Percentiles rank a stretch among this genome's conserved stretches.
Conservation (phyloP, 2,329 filamentous ascomycete genomes). For the Pestalotiopsis sp. region DNA sequence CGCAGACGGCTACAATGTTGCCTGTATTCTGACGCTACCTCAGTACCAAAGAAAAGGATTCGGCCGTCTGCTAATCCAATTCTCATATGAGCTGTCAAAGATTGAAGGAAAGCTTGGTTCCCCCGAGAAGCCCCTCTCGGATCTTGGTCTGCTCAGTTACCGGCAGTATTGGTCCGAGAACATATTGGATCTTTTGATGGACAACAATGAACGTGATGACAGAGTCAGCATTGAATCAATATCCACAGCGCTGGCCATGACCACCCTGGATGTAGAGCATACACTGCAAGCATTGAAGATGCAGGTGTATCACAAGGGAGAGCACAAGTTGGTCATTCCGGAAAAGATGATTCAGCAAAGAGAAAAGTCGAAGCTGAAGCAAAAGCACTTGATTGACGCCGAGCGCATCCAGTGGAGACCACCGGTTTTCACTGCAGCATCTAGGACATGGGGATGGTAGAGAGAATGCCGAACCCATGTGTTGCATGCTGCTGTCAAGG, state of each 20-base stretch:
- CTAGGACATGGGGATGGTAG: slow-evolving; percentile 94
- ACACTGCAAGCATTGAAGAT: slow-evolving; percentile 93
- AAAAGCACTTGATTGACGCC: slow-evolving; percentile 76
- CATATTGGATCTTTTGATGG: slow-evolving; percentile 83
- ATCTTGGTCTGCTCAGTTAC: slow-evolving; percentile 91
- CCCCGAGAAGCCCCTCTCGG: slow-evolving; percentile 93
- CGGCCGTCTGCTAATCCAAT: slow-evolving; percentile 90
- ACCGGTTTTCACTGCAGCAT: slow-evolving; percentile 88
- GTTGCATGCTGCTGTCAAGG: background rate
- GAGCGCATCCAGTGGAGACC: slow-evolving; percentile 90
- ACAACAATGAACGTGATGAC: slow-evolving; percentile 67
- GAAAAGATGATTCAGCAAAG: slow-evolving; percentile 79
- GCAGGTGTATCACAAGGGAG: slow-evolving; percentile 93
- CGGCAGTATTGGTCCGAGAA: slow-evolving; percentile 98
- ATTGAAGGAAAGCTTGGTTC: slow-evolving; percentile 94
- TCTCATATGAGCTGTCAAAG: slow-evolving; percentile 95
- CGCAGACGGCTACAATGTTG: slow-evolving; percentile 95
- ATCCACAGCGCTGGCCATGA: slow-evolving; percentile 83
- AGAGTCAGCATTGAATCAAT: slow-evolving; percentile 86
- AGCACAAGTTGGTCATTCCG: slow-evolving; percentile 93
- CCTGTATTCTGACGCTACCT: slow-evolving; percentile 94
- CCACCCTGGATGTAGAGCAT: slow-evolving; percentile 94
- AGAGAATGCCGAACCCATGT: background rate
- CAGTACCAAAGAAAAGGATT: slow-evolving; percentile 97
- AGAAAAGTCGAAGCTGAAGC: slow-evolving; percentile 80